Evolutionary conservation across 768 basidiomycete species (phyloP), one percentile per base, ranked within the genome.

Genomic region (Vishniacozyma victoriae): DNA sequence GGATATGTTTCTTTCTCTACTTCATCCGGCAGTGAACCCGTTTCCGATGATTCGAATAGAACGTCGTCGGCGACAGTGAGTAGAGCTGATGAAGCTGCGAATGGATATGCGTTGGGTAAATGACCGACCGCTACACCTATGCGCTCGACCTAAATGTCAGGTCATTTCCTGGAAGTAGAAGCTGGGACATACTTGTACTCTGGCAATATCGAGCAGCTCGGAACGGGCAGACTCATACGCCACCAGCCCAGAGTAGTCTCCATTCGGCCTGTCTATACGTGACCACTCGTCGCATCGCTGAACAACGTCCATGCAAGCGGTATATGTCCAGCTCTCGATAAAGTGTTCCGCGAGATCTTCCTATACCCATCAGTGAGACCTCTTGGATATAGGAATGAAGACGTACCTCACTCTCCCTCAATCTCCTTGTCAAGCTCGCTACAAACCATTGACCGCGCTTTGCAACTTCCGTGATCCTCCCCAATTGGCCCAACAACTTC

Each of bases 291-390:
- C 84, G 59, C 84, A 87, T 57, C 83, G 82, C 12, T 87, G 83
- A 22, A 90, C 81, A 36, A 85, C 82, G 54, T 84, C 87, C 36
- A 92, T 76, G 16, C 88, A 83, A 0, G 91, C 88, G 15, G 86
- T 88, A 72, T 89, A 96, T 26, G 80, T 84, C 95, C 95, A 99
- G 0, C 87, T 84, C 66, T 95, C 87, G 26, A 95, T 76, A 67
- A 93, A 95, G 62, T 83, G 80, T 15, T 75, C 74, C 0, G 70
- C 64, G 1, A 74, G 65, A 12, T 61, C 54, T 25, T 37, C 53
- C 73, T 74, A 46, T 41, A 22, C 5, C 19, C 86, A 74, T 3
- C 75, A 77, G 26, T 61, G 83, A 50, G 55, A 33, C 9, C 29
- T n/a, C 9, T 33, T 9, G 9, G n/a, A 33, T 33, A n/a, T 33